Conservation (phyloP, 306 rosid species). For the Styphnolobium japonicum region DNA sequence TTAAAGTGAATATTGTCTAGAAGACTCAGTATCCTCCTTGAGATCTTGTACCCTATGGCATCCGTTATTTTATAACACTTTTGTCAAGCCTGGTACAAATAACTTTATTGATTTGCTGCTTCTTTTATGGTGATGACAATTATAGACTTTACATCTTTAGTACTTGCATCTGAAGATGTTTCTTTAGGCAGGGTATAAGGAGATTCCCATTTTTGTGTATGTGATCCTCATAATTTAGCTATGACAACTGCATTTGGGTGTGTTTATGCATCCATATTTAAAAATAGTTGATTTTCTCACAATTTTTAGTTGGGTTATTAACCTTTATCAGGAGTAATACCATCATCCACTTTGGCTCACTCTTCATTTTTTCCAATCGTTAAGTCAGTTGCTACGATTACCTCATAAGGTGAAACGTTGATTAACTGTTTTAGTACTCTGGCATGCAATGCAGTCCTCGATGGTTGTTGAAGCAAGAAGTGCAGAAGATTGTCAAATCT, state of each 20-base stretch:
- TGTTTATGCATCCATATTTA: background rate
- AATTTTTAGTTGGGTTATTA: background rate
- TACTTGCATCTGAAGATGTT: constrained; percentile 3
- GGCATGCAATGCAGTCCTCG: constrained; percentile 75
- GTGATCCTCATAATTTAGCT: background rate
- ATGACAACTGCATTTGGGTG: background rate
- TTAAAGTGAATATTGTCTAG: background rate
- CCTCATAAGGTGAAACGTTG: constrained; percentile 4
- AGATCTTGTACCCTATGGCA: background rate
- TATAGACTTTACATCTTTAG: background rate
- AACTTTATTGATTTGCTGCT: constrained; percentile 2
- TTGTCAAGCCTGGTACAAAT: constrained; percentile 4
- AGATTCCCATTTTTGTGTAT: background rate
- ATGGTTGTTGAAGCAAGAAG: constrained; percentile 97
- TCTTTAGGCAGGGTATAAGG: background rate
- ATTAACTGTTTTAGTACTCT: constrained; percentile 30
- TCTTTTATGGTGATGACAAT: background rate
- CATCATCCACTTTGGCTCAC: background rate
- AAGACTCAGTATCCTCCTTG: background rate
- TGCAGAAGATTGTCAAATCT: constrained; percentile 83
- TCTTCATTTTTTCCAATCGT: background rate
- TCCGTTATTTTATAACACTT: background rate
- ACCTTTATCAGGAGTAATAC: constrained; percentile 9
- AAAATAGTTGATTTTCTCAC: background rate
- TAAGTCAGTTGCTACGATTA: background rate